These are phyloP conservation scores for Cyclotella cryptica DNA, from an alignment of 108 stramenopile species.

Conservation along the genomic window DNA sequence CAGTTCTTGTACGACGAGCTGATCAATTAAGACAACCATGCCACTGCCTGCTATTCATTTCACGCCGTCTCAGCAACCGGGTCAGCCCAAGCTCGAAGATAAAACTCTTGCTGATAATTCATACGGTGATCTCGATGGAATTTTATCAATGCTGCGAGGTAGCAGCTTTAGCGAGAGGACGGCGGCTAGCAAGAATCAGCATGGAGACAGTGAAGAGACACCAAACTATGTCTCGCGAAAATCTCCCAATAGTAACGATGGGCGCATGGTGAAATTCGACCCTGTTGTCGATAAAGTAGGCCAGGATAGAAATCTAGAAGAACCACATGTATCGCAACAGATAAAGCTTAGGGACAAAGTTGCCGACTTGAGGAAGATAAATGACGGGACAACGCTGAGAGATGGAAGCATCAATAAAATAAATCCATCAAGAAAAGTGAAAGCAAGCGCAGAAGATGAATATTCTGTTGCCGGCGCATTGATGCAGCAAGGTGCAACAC, in stretches of 20 bases:
- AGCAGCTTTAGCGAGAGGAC: not conserved
- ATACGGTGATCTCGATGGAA: constrained; percentile 15
- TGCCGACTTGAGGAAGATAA: not conserved
- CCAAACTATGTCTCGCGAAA: not conserved
- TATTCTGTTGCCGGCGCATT: not conserved
- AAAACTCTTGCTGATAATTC: not conserved
- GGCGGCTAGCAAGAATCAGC: too few relatives aligned
- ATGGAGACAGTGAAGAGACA: not conserved
- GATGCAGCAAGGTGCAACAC: not conserved
- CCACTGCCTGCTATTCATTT: constrained; percentile 8
- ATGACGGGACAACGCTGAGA: not conserved
- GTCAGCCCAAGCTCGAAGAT: not conserved
- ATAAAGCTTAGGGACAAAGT: not conserved
- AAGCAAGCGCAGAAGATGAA: not conserved
- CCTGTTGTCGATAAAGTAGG: constrained; percentile 4
- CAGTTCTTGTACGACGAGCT: too few relatives aligned
- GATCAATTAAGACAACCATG: not conserved
- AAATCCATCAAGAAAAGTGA: not conserved
- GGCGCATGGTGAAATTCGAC: constrained; percentile 2
- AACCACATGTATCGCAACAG: too few relatives aligned
- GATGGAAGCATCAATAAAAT: not conserved
- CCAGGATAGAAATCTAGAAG: not conserved
- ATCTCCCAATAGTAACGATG: not conserved
- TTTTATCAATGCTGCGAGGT: constrained; percentile 9
- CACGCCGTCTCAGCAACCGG: not conserved